Evolutionary conservation across 345 rosid genomes (phyloP), one percentile per base, ranked within the genome.

Genomic region (Arabis hirsuta): DNA sequence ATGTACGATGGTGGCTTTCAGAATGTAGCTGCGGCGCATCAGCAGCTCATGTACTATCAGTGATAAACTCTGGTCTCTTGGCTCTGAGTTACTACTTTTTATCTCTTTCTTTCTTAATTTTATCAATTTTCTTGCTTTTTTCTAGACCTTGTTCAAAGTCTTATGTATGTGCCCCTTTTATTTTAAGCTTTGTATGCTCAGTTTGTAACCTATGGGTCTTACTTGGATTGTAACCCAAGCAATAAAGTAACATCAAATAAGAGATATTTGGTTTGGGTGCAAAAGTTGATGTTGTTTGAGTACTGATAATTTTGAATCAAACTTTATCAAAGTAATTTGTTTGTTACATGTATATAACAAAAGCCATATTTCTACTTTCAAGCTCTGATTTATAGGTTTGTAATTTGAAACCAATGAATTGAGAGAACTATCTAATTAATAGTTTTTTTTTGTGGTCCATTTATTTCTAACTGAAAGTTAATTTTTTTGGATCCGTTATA

Each of bases 21-120:
- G 78, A 89, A 77, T 58, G 84, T 84, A 9, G 88, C 90, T 12
- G 82, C 90, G 11, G 82, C 90, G 41, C 97, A 86, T 85, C 98
- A 89, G 77, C 98, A 87, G 73, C 87, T 94, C 61, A 85, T 89
- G 91, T 94, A 93, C 77, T 90, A 87, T 68, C 89, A 86, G 87
- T 81, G 81, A 82, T 76, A 55, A 46, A 53, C 32, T 60, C 36
- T 22, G 24, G 58, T 8, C 54, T 16, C n/a, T 39, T 24, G 13
- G 19, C 27, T 48, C 29, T 27, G 41, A n/a, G 65, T 55, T 53
- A n/a, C 55, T 12, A 36, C 41, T 69, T 26, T 55, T 26, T 41
- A 27, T 16, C 34, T 48, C 5, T n/a, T 27, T 27, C 27, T 31
- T 26, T 32, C 63, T 62, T 62, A 57, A 47, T 39, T 57, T 27